Base-by-base conservation (phyloP, 148 eudicot genomes). In the Cornus controversa region DNA sequence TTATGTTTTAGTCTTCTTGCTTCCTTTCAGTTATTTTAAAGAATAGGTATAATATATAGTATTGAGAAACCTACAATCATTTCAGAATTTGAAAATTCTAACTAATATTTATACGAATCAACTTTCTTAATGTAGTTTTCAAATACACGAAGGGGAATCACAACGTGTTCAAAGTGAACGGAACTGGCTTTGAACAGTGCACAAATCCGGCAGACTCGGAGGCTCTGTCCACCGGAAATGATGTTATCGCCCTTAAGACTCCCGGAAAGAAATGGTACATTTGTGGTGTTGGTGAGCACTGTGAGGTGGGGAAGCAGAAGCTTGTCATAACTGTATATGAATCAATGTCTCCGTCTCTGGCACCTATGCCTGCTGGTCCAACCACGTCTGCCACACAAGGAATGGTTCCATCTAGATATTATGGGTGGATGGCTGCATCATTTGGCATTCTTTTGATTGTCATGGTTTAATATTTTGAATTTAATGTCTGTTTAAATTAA, bases 241-340 rank as follows among this genome's bases (percentile, higher is more conserved):
- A 86, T 45, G 69, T 57, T 5, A 66, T 86, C 22, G 28, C 71
- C 37, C 80, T 86, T 13, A 16, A 22, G 8, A 42, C 75, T 42
- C 65, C 86, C 0, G 86, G 86, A 0, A 78, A 69, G 16, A 86
- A 83, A 72, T 82, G 85, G 84, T 86, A 80, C 78, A 67, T 86
- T 75, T 80, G 88, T 50, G 84, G 79, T 2, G 75, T 72, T 2
- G 68, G 14, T 0, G 22, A 47, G 1, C 86, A 86, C 47, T 86
- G 88, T 58, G 25, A 31, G 3, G 31, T 26, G 24, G 65, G 68
- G 8, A 11, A 15, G 53, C 83, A 80, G 53, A 86, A 86, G 76
- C 75, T 86, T 42, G 82, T 60, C 58, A 80, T 86, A 45, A 71
- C 69, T 7, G 86, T 86, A 13, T 20, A 11, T 40, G 34, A 40